Evolutionary conservation across 164 flowering plant genomes (phyloP).

Genomic region (Warburgia ugandensis): DNA sequence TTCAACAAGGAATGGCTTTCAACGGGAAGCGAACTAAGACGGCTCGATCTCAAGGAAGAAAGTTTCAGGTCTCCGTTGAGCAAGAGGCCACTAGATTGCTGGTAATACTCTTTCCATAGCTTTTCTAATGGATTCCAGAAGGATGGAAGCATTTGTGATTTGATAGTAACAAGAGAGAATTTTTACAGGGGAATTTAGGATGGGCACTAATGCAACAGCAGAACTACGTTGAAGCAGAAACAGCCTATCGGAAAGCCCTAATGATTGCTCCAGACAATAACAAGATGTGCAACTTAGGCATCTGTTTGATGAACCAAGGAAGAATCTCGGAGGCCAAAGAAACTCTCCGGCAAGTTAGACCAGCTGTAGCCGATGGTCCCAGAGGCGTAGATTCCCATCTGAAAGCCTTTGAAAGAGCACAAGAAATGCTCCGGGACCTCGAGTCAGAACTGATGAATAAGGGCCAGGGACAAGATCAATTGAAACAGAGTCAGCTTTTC

Average conservation of each 20-base stretch:
- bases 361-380: slow-evolving; percentile 74
- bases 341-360: slow-evolving; percentile 68
- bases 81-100: slow-evolving; percentile 94
- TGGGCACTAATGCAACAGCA: slow-evolving; percentile 98
- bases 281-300: slow-evolving; percentile 98
- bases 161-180: background rate
- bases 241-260: slow-evolving; percentile 77
- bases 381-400: slow-evolving; percentile 93
- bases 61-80: slow-evolving; percentile 91
- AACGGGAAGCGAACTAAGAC: slow-evolving; percentile 98
- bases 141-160: too few species aligned
- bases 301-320: slow-evolving; percentile 97
- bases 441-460: slow-evolving; percentile 70
- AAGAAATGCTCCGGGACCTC: slow-evolving; percentile 87
- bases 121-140: too few species aligned
- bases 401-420: slow-evolving; percentile 96
- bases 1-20: slow-evolving; percentile 94
- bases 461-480: slow-evolving; percentile 48
- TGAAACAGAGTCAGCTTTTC: slow-evolving; percentile 69
- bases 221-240: slow-evolving; percentile 89
- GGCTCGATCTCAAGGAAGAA: slow-evolving; percentile 96
- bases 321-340: slow-evolving; percentile 74
- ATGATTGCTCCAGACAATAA: slow-evolving; percentile 77
- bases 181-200: slow-evolving; percentile 86
- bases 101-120: too few species aligned